A percentile compares a stretch with the other conserved stretches of the same genome.
These are phyloP conservation scores for Saussurea involucrata DNA, from an alignment of 129 eudicot species.

Conservation along the genomic window DNA sequence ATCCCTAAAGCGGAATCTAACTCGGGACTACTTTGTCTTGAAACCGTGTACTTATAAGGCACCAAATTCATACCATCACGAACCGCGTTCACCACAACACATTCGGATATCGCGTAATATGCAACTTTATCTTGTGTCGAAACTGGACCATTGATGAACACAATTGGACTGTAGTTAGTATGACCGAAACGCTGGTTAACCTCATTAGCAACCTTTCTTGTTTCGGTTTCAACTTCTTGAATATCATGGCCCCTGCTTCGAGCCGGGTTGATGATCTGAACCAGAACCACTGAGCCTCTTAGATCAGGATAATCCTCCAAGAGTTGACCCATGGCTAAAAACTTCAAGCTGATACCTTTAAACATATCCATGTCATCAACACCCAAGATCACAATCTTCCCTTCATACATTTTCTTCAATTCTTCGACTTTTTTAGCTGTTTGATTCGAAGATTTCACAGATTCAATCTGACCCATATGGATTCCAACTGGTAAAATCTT, in stretches of 20 bases:
- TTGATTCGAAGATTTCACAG: constrained; percentile 36
- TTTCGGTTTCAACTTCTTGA: constrained; percentile 62
- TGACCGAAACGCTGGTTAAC: constrained; percentile 57
- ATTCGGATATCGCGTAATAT: constrained; percentile 68
- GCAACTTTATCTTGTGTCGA: constrained; percentile 77
- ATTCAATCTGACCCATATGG: constrained; percentile 76
- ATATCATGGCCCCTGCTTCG: constrained; percentile 80
- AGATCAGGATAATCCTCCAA: constrained; percentile 46
- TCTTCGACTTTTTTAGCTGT: constrained; percentile 53
- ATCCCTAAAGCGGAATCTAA: constrained; percentile 57
- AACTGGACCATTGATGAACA: constrained; percentile 66
- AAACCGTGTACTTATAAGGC: constrained; percentile 84
- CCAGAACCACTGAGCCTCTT: constrained; percentile 69
- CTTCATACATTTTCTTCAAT: constrained; percentile 45
- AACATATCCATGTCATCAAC: constrained; percentile 96
- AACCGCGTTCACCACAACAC: constrained; percentile 85
- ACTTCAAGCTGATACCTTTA: constrained; percentile 88
- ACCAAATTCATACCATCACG: constrained; percentile 98
- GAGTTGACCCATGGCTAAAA: constrained; percentile 72
- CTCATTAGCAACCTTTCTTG: constrained; percentile 44
- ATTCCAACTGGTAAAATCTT: constrained; percentile 86
- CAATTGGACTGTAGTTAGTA: constrained; percentile 70
- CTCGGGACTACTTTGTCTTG: constrained; percentile 59
- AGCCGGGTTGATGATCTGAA: constrained; percentile 79
- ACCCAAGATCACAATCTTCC: constrained; percentile 73